Conservation (phyloP, 1,139 yeast species). For the Blastobotrys capitulatus region DNA sequence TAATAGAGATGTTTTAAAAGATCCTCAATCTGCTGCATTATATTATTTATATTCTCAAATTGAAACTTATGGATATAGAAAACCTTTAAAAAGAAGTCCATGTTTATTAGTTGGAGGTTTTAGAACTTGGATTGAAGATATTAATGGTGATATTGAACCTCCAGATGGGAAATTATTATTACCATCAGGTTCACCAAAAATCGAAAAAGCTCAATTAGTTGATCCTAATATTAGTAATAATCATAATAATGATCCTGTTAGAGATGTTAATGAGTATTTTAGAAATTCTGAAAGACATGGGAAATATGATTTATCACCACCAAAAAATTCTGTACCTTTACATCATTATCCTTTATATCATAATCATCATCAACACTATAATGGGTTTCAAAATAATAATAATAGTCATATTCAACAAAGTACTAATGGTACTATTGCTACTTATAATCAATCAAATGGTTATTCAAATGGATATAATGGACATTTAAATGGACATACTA, state of each 20-base stretch:
- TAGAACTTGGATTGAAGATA: slow-evolving; percentile 40
- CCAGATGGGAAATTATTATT: slow-evolving; percentile 4
- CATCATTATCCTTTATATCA: no score
- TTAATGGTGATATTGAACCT: slow-evolving; percentile 23
- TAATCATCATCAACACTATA: no score
- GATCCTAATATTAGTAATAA: not conserved
- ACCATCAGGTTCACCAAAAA: slow-evolving; percentile 9
- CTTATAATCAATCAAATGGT: no score
- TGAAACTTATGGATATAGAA: slow-evolving; percentile 35
- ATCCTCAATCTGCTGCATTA: slow-evolving; percentile 19
- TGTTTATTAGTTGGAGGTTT: slow-evolving; percentile 54
- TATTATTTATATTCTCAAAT: slow-evolving; percentile 26
- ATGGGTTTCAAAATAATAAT: no score
- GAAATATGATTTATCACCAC: slow-evolving; percentile 5
- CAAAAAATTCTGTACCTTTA: not conserved
- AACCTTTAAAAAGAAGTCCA: slow-evolving; percentile 48
- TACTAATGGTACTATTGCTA: no score
- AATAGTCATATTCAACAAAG: no score
- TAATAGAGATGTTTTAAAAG: slow-evolving; percentile 20
- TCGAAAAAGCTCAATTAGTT: not conserved
- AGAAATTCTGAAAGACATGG: slow-evolving; percentile 24
- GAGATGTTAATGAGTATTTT: slow-evolving; percentile 41
- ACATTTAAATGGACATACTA: no score
- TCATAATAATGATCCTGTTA: slow-evolving; percentile 19
- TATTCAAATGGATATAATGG: no score